A percentile compares a stretch with the other conserved stretches of the same genome.
phyloP scores from a whole-genome alignment of 768 basidiomycete genomes.

The Boletales sp. region DNA sequence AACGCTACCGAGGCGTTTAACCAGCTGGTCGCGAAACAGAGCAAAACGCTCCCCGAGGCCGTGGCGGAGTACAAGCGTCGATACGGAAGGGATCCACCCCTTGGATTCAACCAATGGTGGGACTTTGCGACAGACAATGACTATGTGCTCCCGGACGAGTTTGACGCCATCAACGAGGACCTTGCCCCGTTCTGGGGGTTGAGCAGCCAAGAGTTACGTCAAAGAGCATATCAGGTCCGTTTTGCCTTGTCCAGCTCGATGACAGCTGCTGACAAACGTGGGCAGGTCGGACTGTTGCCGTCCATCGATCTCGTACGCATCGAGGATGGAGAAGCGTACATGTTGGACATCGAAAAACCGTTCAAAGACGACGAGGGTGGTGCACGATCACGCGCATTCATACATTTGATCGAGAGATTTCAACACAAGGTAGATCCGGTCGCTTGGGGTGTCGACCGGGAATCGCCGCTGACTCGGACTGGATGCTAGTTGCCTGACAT shows the following conservation, averaged over 20 bases:
- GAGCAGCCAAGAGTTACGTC: constrained; percentile 65
- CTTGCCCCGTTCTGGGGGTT: constrained; percentile 83
- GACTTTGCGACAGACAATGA: constrained; percentile 67
- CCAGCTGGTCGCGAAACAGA: constrained; percentile 66
- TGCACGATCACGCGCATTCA: constrained; percentile 75
- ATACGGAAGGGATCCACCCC: constrained; percentile 78
- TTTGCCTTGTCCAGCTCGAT: background rate
- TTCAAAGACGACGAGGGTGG: constrained; percentile 54
- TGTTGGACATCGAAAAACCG: constrained; percentile 51
- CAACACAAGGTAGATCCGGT: constrained; percentile 48
- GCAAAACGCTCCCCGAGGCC: constrained; percentile 73
- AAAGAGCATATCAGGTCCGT: constrained; percentile 54
- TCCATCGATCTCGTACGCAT: constrained; percentile 86
- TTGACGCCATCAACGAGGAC: constrained; percentile 75
- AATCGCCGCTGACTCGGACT: background rate
- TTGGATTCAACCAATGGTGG: constrained; percentile 92
- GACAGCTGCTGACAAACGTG: constrained; percentile 35
- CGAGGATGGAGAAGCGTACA: constrained; percentile 53
- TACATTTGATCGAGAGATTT: constrained; percentile 73
- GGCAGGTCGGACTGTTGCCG: constrained; percentile 58
- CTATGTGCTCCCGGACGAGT: constrained; percentile 86
- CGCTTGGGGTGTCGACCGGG: background rate
- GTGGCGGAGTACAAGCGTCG: constrained; percentile 78
- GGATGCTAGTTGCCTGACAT: constrained; percentile 76
- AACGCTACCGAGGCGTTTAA: constrained; percentile 75